phyloP scores from a whole-genome alignment of 2,329 filamentous ascomycete species.

The Zalaria sp. region DNA sequence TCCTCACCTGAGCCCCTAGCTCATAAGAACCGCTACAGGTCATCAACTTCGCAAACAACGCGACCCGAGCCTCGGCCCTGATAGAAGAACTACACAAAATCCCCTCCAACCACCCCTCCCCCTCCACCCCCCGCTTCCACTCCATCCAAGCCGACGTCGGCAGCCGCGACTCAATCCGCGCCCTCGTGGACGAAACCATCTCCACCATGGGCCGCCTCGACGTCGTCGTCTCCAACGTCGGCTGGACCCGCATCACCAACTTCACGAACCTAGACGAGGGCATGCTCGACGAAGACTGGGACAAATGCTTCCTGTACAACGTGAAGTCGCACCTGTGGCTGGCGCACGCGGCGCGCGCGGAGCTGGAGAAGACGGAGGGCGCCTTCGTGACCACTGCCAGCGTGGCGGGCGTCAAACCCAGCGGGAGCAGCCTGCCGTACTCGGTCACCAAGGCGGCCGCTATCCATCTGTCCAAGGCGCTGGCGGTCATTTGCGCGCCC shows the following conservation, averaged over 20 bases:
- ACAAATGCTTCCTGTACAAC: conserved; percentile 45
- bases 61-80: conserved; percentile 24
- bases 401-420: conserved; percentile 48
- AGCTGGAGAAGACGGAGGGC: conserved; percentile 44
- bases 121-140: conserved; percentile 23
- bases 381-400: conserved; percentile 51
- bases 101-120: conserved; percentile 10
- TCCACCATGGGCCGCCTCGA: conserved; percentile 32
- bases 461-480: conserved; percentile 41
- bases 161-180: conserved; percentile 25
- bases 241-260: conserved; percentile 25
- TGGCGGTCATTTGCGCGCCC: conserved; percentile 39
- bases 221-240: conserved; percentile 28
- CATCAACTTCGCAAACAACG: conserved; percentile 34
- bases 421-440: conserved; percentile 42
- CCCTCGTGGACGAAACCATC: conserved; percentile 29
- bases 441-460: conserved; percentile 22
- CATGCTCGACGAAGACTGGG: conserved; percentile 45
- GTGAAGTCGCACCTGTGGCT: conserved; percentile 50
- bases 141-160: conserved; percentile 32
- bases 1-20: conserved; percentile 1
- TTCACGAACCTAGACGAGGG: conserved; percentile 38
- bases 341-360: conserved; percentile 38
- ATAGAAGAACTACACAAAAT: conserved; percentile 25
- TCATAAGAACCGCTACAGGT: conserved; percentile 16